Conservation (phyloP, 1,139 yeast species). For the Yamadazyma diospyri region DNA sequence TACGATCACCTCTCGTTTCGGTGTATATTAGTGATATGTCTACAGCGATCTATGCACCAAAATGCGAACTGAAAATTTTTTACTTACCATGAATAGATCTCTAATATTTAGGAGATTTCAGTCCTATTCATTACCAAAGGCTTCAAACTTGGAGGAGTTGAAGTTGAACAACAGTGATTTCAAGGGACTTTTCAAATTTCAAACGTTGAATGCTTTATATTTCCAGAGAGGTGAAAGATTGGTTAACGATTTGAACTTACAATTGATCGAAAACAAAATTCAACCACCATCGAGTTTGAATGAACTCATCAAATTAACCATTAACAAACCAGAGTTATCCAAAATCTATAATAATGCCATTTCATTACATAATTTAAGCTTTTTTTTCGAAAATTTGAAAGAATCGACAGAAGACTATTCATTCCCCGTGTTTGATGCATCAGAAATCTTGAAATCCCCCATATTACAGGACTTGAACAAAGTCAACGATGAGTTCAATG, state of each 20-base stretch:
- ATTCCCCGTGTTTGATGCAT: slow-evolving; percentile 20
- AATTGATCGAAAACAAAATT: slow-evolving; percentile 27
- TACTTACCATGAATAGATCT: slow-evolving; percentile 5
- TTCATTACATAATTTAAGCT: slow-evolving; percentile 54
- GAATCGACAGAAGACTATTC: slow-evolving; percentile 16
- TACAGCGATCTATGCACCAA: no score
- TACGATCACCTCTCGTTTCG: no score
- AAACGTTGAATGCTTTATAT: slow-evolving; percentile 59
- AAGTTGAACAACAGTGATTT: slow-evolving; percentile 35
- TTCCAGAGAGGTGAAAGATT: slow-evolving; percentile 49
- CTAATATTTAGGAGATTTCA: slow-evolving; percentile 6
- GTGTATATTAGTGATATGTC: no score
- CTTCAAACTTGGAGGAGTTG: slow-evolving; percentile 30
- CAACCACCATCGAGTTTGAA: slow-evolving; percentile 27
- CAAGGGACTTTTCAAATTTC: slow-evolving; percentile 51
- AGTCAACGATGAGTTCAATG: slow-evolving; percentile 30
- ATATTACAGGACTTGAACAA: slow-evolving; percentile 2
- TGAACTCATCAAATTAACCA: slow-evolving; percentile 38
- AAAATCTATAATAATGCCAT: slow-evolving; percentile 57
- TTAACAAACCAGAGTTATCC: slow-evolving; percentile 45
- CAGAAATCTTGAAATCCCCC: slow-evolving; percentile 24
- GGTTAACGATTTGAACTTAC: slow-evolving; percentile 44
- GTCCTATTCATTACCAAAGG: slow-evolving; percentile 24
- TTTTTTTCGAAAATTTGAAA: slow-evolving; percentile 54
- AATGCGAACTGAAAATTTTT: slow-evolving; percentile 6